These are phyloP conservation scores for Chlamydomonas sp. DNA, from an alignment of 139 green algal genomes.

Conservation along the genomic window DNA sequence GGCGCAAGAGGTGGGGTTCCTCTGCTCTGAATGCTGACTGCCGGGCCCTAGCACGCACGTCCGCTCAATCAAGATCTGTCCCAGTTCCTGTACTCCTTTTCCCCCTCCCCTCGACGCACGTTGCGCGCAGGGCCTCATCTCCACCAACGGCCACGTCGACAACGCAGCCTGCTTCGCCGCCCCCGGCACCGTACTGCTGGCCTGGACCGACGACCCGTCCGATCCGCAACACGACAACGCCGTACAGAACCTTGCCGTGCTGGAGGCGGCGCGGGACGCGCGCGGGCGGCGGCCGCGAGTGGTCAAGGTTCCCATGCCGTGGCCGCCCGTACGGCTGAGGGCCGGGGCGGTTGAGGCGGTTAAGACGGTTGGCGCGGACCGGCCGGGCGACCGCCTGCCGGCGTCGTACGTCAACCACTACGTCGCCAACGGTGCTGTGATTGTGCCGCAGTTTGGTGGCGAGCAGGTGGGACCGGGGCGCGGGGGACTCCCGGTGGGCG, in stretches of 20 bases:
- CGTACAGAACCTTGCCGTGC: not conserved
- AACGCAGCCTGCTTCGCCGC: slow-evolving; percentile 79
- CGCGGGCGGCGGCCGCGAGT: not conserved
- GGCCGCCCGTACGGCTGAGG: too few relatives aligned
- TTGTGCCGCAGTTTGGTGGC: slow-evolving; percentile 62
- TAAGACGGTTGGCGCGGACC: not conserved
- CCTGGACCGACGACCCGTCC: slow-evolving; percentile 74
- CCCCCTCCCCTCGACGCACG: too few relatives aligned
- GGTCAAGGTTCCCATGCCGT: not conserved
- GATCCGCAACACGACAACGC: slow-evolving; percentile 56
- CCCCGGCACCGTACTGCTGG: slow-evolving; percentile 71
- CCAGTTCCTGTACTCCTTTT: too few relatives aligned
- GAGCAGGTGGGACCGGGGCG: not conserved
- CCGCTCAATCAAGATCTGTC: too few relatives aligned
- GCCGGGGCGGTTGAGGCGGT: not conserved
- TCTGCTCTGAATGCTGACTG: too few relatives aligned
- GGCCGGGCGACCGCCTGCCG: slow-evolving; percentile 43
- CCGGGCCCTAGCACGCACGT: too few relatives aligned
- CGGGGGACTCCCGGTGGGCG: not conserved
- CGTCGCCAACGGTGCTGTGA: slow-evolving; percentile 65
- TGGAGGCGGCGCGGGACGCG: not conserved
- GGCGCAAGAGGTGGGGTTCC: too few relatives aligned
- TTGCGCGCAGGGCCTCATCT: not conserved
- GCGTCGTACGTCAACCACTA: slow-evolving; percentile 83
- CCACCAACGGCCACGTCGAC: slow-evolving; percentile 81